Evolutionary conservation across 768 basidiomycete species (phyloP).

Genomic region (Boletus rubescentipes): DNA sequence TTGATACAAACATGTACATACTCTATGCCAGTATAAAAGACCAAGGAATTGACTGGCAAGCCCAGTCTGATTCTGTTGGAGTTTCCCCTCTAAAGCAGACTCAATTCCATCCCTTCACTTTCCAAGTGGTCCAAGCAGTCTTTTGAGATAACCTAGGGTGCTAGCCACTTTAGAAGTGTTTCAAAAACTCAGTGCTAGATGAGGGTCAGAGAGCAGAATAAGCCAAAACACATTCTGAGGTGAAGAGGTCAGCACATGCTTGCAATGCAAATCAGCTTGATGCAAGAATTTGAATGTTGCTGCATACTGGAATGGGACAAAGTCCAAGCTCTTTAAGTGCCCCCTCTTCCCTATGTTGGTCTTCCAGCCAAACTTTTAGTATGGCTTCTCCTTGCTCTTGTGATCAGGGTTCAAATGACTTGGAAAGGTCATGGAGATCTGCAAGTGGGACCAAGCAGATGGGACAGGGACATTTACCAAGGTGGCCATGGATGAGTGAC

Average conservation of each 20-base stretch:
- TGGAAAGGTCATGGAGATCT: constrained; percentile 22
- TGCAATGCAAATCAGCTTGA: too few relatives aligned
- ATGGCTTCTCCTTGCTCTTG: background rate
- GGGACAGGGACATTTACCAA: constrained; percentile 36
- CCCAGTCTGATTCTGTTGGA: too few relatives aligned
- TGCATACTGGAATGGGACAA: background rate
- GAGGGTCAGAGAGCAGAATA: constrained; percentile 34
- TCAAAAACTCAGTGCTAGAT: too few relatives aligned
- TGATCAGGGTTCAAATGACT: constrained; percentile 2
- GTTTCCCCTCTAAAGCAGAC: too few relatives aligned
- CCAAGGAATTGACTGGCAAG: too few relatives aligned
- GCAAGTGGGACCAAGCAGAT: constrained; percentile 36
- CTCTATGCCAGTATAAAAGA: too few relatives aligned
- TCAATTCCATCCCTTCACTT: too few relatives aligned
- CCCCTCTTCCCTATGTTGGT: background rate
- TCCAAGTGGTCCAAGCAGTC: too few relatives aligned
- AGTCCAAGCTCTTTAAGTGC: constrained; percentile 21
- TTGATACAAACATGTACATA: too few relatives aligned
- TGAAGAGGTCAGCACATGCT: background rate
- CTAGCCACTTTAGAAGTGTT: too few relatives aligned
- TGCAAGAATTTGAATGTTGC: too few relatives aligned
- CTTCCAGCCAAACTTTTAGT: background rate
- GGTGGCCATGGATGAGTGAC: constrained; percentile 34
- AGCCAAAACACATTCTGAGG: constrained; percentile 42
- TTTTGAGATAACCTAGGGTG: too few relatives aligned